These are phyloP conservation scores for Ophiostoma sp. DNA, from an alignment of 2,329 filamentous ascomycete genomes.

Conservation along the genomic window DNA sequence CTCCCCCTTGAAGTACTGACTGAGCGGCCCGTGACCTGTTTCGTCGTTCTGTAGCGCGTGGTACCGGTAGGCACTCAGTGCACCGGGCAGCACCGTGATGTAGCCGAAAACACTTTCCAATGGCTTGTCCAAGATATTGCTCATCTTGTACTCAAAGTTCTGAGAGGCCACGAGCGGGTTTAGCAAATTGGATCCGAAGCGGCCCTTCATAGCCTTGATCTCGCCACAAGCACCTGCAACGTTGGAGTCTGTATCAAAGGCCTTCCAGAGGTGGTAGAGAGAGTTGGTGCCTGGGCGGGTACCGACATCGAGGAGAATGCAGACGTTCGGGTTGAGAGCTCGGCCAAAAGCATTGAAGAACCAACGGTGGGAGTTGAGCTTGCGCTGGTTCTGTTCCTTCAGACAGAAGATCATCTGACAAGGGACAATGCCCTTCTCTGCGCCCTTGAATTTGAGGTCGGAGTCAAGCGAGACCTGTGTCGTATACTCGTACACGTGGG, in stretches of 20 bases:
- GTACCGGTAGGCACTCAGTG: constrained; percentile 90
- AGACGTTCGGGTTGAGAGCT: constrained; percentile 90
- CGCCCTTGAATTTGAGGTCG: constrained; percentile 96
- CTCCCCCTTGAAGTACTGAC: constrained; percentile 99
- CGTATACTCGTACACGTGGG: constrained; percentile 98
- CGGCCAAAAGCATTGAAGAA: constrained; percentile 98
- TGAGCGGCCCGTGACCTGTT: constrained; percentile 87
- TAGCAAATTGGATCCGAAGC: constrained; percentile 75
- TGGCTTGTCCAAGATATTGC: constrained; percentile 96
- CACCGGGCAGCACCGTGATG: constrained; percentile 93
- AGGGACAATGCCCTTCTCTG: constrained; percentile 96
- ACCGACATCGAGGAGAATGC: constrained; percentile 92
- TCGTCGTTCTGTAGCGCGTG: constrained; percentile 95
- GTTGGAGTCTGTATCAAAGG: constrained; percentile 95
- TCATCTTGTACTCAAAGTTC: constrained; percentile 99
- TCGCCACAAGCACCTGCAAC: constrained; percentile 96
- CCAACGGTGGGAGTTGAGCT: constrained; percentile 97
- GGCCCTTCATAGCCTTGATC: constrained; percentile 95
- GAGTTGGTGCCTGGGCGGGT: constrained; percentile 84
- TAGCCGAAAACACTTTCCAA: constrained; percentile 97
- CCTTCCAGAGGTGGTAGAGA: constrained; percentile 98
- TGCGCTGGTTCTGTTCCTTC: constrained; percentile 96
- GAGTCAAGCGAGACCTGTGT: constrained; percentile 94
- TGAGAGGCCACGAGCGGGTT: constrained; percentile 95
- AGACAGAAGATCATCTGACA: constrained; percentile 98